Evolutionary conservation across 306 rosid species (phyloP).

Genomic region (Fragaria ananassa): DNA sequence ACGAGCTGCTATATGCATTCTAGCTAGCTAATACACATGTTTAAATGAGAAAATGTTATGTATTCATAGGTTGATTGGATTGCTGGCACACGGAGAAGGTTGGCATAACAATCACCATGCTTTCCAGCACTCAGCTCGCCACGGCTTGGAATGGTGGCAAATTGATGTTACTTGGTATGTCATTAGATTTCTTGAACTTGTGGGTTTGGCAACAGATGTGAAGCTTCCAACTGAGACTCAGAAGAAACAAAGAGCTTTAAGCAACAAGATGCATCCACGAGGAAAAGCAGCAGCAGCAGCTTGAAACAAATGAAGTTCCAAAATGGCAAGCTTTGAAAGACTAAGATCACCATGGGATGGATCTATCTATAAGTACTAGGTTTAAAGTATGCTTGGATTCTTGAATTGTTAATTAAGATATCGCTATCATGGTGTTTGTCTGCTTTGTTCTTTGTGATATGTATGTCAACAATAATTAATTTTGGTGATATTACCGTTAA

Average conservation of each 20-base stretch:
- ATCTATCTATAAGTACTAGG: no score
- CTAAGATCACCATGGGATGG: neutral
- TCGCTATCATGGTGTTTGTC: no score
- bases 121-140: conserved; percentile 80
- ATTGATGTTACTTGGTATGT: conserved; percentile 83
- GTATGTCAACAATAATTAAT: no score
- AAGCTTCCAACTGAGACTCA: conserved; percentile 61
- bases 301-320: neutral
- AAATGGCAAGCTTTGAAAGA: neutral
- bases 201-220: conserved; percentile 75
- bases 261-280: neutral
- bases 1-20: neutral
- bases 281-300: neutral
- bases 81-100: conserved; percentile 88
- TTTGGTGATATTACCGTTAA: no score
- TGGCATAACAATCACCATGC: conserved; percentile 98
- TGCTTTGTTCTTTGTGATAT: no score
- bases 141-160: conserved; percentile 94
- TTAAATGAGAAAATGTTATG: neutral
- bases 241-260: conserved; percentile 35
- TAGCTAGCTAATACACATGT: no score
- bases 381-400: no score
- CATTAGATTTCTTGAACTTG: conserved; percentile 52
- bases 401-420: no score
- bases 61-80: conserved; percentile 51